A percentile compares a stretch with the other conserved stretches of the same genome.
Evolutionary conservation across 192 early-diverging fungal genomes (phyloP).

Genomic region (Backusella tarrabulga): DNA sequence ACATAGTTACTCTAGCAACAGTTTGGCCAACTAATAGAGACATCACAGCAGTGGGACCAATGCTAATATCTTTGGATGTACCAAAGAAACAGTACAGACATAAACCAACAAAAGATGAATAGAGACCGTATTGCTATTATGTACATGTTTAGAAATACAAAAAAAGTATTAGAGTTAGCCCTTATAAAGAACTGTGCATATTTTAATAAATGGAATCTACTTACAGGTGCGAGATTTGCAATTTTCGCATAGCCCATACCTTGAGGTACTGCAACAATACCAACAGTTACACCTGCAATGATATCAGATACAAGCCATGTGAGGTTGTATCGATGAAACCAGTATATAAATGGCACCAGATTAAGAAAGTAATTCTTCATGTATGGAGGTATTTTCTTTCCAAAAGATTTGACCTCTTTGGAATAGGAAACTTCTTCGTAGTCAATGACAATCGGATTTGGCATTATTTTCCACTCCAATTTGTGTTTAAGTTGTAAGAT

Average conservation of each 20-base stretch:
- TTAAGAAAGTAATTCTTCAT: slow-evolving; percentile 17
- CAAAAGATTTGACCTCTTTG: slow-evolving; percentile 10
- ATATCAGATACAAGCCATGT: slow-evolving; percentile 44
- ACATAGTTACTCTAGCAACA: slow-evolving; percentile 36
- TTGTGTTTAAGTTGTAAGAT: background rate
- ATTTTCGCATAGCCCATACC: slow-evolving; percentile 70
- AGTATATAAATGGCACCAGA: slow-evolving; percentile 24
- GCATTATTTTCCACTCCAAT: background rate
- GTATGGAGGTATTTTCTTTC: slow-evolving; percentile 18
- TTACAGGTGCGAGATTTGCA: slow-evolving; percentile 53
- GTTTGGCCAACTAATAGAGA: slow-evolving; percentile 75
- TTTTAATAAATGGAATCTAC: background rate
- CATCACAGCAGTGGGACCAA: slow-evolving; percentile 71
- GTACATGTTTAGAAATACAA: background rate
- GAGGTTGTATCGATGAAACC: slow-evolving; percentile 33
- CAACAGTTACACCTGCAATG: slow-evolving; percentile 73
- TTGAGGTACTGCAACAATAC: slow-evolving; percentile 76
- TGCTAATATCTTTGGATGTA: slow-evolving; percentile 75
- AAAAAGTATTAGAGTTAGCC: background rate
- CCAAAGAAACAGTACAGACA: slow-evolving; percentile 72
- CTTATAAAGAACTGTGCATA: background rate
- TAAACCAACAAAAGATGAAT: slow-evolving; percentile 71
- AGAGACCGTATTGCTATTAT: background rate
- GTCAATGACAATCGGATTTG: slow-evolving; percentile 19
- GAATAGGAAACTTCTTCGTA: slow-evolving; percentile 19